phyloP scores from a whole-genome alignment of 108 stramenopile genomes.

The Cyclotella choctawhatcheeana region DNA sequence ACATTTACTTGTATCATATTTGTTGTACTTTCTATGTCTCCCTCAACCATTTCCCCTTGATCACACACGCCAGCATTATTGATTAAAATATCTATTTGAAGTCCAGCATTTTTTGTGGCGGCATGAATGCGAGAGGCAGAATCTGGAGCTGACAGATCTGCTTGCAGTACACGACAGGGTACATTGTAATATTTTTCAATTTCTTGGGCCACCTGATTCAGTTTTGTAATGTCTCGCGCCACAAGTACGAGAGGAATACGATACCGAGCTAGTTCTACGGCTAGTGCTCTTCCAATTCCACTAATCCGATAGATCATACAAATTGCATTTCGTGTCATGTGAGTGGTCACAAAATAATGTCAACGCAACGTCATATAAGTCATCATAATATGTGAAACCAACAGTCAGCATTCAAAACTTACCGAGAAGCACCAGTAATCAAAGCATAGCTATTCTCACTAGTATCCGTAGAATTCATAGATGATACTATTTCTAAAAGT shows the following conservation, averaged over 20 bases:
- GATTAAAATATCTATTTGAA: conserved; percentile 79
- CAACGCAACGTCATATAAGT: background rate
- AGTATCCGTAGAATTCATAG: conserved; percentile 12
- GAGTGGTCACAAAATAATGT: background rate
- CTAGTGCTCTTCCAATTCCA: conserved; percentile 84
- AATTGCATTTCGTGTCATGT: no score
- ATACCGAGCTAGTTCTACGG: conserved; percentile 85
- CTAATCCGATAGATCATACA: no score
- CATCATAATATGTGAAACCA: no score
- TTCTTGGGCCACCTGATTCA: conserved; percentile 71
- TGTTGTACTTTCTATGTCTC: conserved; percentile 39
- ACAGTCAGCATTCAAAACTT: background rate
- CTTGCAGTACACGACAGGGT: conserved; percentile 72
- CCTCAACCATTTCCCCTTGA: conserved; percentile 65
- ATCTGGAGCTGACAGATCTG: conserved; percentile 70
- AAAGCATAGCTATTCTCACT: conserved; percentile 66
- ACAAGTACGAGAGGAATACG: conserved; percentile 85
- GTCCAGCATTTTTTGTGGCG: conserved; percentile 66
- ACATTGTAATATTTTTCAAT: conserved; percentile 85
- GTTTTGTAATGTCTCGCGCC: conserved; percentile 68
- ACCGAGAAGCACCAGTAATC: conserved; percentile 81
- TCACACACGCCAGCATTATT: conserved; percentile 84
- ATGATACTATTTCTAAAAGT: conserved; percentile 51
- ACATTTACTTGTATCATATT: conserved; percentile 76
- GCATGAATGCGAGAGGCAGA: conserved; percentile 68